A percentile compares a stretch with the other conserved stretches of the same genome.
Evolutionary conservation across 345 rosid genomes (phyloP).

Genomic region (Eutrema heterophyllum): DNA sequence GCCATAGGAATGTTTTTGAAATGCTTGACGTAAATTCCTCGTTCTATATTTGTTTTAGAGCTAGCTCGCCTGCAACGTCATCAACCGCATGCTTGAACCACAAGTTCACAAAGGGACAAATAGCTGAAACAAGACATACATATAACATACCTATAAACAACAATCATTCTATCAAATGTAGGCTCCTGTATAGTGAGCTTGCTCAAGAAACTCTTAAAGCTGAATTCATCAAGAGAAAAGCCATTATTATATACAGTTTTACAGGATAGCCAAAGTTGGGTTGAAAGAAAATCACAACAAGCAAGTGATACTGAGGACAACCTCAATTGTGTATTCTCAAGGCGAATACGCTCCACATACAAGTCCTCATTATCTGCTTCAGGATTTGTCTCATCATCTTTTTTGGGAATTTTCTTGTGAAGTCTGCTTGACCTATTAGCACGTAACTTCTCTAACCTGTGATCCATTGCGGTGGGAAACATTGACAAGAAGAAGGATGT

Average conservation of each 20-base stretch:
- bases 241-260: conserved; percentile 3
- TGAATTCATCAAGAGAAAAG: conserved; percentile 30
- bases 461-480: conserved; percentile 22
- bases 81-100: conserved; percentile 10
- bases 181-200: conserved; percentile 88
- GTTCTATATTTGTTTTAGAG: conserved; percentile 45
- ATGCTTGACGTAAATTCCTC: conserved; percentile 84
- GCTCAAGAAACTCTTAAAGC: conserved; percentile 57
- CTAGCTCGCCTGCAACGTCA: conserved; percentile 61
- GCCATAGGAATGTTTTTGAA: conserved; percentile 99
- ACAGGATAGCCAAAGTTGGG: neutral
- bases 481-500: conserved; percentile 7
- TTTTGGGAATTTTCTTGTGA: conserved; percentile 54
- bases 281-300: conserved; percentile 11
- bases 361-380: conserved; percentile 51
- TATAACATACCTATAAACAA: conserved; percentile 70
- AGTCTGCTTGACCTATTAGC: conserved; percentile 38
- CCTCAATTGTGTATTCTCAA: conserved; percentile 84
- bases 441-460: conserved; percentile 65
- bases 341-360: conserved; percentile 71
- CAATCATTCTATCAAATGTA: conserved; percentile 91
- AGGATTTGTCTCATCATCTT: conserved; percentile 54
- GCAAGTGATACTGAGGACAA: conserved; percentile 14
- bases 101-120: neutral
- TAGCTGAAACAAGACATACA: conserved; percentile 20